Evolutionary conservation across 257 asterid genomes (phyloP).

Genomic region (Eucommia ulmoides): DNA sequence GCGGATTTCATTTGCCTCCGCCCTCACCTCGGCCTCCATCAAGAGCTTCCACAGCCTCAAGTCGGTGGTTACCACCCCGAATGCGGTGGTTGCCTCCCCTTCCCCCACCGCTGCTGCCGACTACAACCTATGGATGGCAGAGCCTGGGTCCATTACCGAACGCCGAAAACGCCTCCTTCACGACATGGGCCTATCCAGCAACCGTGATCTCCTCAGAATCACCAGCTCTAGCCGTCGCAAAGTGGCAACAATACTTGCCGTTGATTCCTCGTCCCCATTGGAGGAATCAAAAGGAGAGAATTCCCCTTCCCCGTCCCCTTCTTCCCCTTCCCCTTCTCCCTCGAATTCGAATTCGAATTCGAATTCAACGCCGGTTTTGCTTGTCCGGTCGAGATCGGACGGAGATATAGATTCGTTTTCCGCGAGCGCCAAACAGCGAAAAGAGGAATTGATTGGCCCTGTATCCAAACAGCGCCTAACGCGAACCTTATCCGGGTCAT

Average conservation of each 20-base stretch:
- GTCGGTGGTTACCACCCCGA: slow-evolving; percentile 11
- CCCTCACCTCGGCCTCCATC: slow-evolving; percentile 34
- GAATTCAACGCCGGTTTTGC: slow-evolving; percentile 17
- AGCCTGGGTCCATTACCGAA: slow-evolving; percentile 79
- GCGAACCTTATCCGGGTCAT: slow-evolving; percentile 45
- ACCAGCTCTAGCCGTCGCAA: slow-evolving; percentile 36
- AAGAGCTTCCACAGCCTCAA: slow-evolving; percentile 14
- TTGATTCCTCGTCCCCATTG: slow-evolving; percentile 8
- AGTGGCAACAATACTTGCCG: slow-evolving; percentile 2
- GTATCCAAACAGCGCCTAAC: slow-evolving; percentile 62
- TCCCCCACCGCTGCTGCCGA: slow-evolving; percentile 20
- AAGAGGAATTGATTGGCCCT: slow-evolving; percentile 64
- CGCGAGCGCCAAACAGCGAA: slow-evolving; percentile 41
- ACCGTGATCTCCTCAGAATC: slow-evolving; percentile 38
- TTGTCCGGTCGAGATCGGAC: slow-evolving; percentile 81
- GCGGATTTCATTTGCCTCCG: slow-evolving; percentile 60
- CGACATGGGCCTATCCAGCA: slow-evolving; percentile 88
- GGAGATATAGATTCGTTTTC: slow-evolving; percentile 57
- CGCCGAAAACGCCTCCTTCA: slow-evolving; percentile 73
- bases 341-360: no score
- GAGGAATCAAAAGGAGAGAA: no score
- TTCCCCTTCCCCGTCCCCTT: no score
- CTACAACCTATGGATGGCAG: slow-evolving; percentile 84
- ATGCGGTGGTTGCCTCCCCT: slow-evolving; percentile 19
- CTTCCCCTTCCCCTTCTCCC: no score